Conservation (phyloP, 2,329 filamentous ascomycete genomes). For the Sclerotiophoma versabilis region DNA sequence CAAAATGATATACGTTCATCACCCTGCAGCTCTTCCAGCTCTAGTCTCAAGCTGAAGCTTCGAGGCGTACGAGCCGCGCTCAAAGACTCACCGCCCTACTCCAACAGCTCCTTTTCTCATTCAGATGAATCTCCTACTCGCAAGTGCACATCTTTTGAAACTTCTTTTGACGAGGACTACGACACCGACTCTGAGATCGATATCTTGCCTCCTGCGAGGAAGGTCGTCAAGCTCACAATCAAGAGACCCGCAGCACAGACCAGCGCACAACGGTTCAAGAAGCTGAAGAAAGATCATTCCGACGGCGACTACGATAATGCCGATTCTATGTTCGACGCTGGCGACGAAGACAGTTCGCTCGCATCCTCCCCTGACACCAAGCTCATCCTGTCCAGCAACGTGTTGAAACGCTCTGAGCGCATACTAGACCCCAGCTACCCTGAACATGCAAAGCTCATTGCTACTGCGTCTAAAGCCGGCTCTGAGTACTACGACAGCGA, state of each 20-base stretch:
- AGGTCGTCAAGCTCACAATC: neutral
- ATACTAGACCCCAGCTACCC: constrained; percentile 28
- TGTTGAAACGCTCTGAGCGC: constrained; percentile 31
- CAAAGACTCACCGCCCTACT: neutral
- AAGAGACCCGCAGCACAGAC: neutral
- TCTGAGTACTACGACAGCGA: constrained; percentile 39
- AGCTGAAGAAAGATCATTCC: neutral
- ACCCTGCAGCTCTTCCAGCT: neutral
- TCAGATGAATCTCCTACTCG: neutral
- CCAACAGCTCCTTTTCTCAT: neutral
- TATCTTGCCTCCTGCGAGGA: constrained; percentile 11
- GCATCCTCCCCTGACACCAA: neutral
- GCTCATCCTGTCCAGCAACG: constrained; percentile 17
- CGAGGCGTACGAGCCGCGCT: constrained; percentile 18
- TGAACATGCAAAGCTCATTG: constrained; percentile 29
- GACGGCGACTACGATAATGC: neutral
- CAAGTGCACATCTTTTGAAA: constrained; percentile 6
- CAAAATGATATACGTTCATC: no score
- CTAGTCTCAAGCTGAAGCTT: constrained; percentile 21
- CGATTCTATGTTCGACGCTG: neutral
- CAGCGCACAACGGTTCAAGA: neutral
- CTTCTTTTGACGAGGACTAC: neutral
- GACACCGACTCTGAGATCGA: constrained; percentile 26
- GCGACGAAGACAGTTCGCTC: neutral
- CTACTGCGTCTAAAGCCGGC: constrained; percentile 26